These are phyloP conservation scores for Scheffersomyces spartinae DNA, from an alignment of 805 yeast species.

Conservation along the genomic window DNA sequence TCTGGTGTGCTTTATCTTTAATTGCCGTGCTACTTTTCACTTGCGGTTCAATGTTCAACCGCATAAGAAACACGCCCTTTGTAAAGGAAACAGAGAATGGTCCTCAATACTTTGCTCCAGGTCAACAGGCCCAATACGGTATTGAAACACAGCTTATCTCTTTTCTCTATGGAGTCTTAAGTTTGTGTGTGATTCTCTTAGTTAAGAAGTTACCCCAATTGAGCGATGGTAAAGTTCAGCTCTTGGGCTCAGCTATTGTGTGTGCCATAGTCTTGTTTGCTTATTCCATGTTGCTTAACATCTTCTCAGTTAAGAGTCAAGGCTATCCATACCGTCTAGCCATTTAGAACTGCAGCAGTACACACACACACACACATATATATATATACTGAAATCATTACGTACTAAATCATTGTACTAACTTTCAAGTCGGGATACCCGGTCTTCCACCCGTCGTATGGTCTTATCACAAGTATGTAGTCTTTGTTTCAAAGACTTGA, in stretches of 20 bases:
- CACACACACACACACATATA: neutral
- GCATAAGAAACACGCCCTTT: conserved; percentile 66
- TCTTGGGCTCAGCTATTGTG: conserved; percentile 36
- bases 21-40: conserved; percentile 58
- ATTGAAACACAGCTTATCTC: conserved; percentile 84
- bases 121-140: conserved; percentile 71
- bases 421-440: neutral
- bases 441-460: neutral
- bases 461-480: conserved; percentile 11
- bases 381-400: neutral
- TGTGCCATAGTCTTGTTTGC: conserved; percentile 37
- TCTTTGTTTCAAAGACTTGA: conserved; percentile 12
- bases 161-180: conserved; percentile 57
- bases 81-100: conserved; percentile 34
- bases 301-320: conserved; percentile 59
- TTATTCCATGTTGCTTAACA: conserved; percentile 51
- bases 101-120: conserved; percentile 30
- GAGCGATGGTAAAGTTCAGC: conserved; percentile 32
- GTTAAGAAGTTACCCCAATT: conserved; percentile 43
- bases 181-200: conserved; percentile 48
- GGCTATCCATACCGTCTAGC: conserved; percentile 72
- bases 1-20: conserved; percentile 69
- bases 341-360: conserved; percentile 11
- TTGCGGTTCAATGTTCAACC: conserved; percentile 90
- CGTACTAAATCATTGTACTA: conserved; percentile 1